These are phyloP conservation scores for Lenwebbia sp. DNA, from an alignment of 345 rosid species.

Conservation along the genomic window DNA sequence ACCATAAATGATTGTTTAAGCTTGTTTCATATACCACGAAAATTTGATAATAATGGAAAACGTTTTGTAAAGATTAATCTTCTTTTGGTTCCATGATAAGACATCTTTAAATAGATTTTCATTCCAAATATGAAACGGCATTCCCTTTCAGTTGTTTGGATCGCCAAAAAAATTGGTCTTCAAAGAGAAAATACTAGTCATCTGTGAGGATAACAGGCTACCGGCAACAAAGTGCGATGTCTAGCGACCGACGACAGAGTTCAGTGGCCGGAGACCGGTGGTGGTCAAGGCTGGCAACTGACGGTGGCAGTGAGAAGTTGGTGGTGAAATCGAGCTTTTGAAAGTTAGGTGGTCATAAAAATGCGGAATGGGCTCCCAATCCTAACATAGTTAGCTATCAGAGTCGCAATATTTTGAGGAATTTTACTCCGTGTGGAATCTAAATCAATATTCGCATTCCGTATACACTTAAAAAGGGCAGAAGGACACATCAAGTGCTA, in stretches of 20 bases:
- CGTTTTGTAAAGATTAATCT: neutral
- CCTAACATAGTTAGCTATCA: neutral
- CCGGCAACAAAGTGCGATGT: neutral
- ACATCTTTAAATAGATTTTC: neutral
- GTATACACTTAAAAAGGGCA: too few relatives aligned
- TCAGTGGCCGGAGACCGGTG: neutral
- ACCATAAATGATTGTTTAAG: neutral
- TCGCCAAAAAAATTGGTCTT: neutral
- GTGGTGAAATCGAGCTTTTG: neutral
- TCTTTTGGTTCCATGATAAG: neutral
- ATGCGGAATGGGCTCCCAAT: neutral
- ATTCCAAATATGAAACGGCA: neutral
- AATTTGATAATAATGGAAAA: neutral
- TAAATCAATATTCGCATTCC: neutral
- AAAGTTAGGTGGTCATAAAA: neutral
- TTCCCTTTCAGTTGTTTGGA: neutral
- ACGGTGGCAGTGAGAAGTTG: neutral
- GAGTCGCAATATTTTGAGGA: neutral
- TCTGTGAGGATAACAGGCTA: neutral
- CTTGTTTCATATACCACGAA: neutral
- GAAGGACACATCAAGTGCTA: too few relatives aligned
- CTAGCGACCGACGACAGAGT: too few relatives aligned
- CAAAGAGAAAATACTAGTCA: neutral
- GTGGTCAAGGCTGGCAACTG: fast-evolving
- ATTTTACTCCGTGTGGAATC: neutral